These are phyloP conservation scores for Chaetomiaceae sp. DNA, from an alignment of 2,329 filamentous ascomycete genomes.

Conservation along the genomic window DNA sequence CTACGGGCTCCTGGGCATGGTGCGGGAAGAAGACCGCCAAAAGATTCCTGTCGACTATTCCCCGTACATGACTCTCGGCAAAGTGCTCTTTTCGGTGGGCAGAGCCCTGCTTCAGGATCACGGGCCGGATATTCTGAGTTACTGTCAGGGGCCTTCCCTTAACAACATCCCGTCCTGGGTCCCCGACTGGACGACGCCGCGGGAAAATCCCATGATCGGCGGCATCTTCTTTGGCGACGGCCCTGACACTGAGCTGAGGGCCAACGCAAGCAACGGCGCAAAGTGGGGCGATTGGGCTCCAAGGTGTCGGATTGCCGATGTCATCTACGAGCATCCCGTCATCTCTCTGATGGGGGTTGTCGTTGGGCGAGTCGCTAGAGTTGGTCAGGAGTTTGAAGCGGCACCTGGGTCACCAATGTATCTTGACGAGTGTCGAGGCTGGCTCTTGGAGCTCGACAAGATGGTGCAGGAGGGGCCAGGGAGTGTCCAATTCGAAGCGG, in stretches of 20 bases:
- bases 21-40: neutral
- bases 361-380: neutral
- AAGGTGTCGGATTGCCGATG: neutral
- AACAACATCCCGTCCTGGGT: neutral
- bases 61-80: neutral
- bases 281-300: conserved; percentile 5
- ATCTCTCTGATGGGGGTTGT: neutral
- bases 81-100: neutral
- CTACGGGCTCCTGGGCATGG: conserved; percentile 2
- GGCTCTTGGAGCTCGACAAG: neutral
- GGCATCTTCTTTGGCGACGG: neutral
- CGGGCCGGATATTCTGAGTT: conserved; percentile 7
- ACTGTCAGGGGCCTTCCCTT: neutral
- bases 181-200: conserved; percentile 6
- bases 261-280: neutral
- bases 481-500: neutral
- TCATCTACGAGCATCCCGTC: neutral
- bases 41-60: conserved; percentile 10
- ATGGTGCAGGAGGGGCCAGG: neutral
- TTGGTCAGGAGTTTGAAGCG: neutral
- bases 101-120: neutral
- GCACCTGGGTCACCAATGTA: neutral
- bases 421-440: neutral
- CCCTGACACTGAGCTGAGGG: neutral
- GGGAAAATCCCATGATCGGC: neutral